Evolutionary conservation across 148 eudicot genomes (phyloP).

Genomic region (Selenicereus undatus): DNA sequence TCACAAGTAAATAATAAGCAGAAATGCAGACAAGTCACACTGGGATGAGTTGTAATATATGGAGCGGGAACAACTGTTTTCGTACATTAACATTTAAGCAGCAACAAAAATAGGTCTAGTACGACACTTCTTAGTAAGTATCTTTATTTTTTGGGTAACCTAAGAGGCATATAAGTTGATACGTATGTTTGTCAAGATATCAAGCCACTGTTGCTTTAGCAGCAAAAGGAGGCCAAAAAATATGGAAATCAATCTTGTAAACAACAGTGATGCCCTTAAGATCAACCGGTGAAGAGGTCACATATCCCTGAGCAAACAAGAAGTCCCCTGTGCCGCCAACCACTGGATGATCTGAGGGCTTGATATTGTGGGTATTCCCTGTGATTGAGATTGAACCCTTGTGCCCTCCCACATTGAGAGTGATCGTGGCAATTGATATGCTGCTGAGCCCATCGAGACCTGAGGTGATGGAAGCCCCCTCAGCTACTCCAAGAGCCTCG

Average conservation of each 20-base stretch:
- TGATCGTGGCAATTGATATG: background rate
- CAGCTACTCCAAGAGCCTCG: background rate
- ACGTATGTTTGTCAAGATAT: background rate
- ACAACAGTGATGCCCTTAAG: background rate
- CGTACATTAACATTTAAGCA: too few species aligned
- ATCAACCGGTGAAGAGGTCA: slow-evolving; percentile 2
- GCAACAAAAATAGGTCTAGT: too few species aligned
- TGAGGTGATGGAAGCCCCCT: background rate
- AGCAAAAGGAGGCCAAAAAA: slow-evolving; percentile 11
- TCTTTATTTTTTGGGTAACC: background rate
- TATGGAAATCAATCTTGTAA: background rate
- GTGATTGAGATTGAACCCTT: slow-evolving; percentile 1
- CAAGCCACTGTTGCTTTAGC: background rate
- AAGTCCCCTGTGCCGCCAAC: slow-evolving; percentile 2
- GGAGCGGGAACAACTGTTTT: too few species aligned
- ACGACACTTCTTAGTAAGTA: background rate
- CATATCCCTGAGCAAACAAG: slow-evolving; percentile 10
- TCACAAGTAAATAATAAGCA: too few species aligned
- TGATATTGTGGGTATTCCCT: background rate
- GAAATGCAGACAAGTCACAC: too few species aligned
- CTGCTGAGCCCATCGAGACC: slow-evolving; percentile 2
- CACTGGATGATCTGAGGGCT: slow-evolving; percentile 1
- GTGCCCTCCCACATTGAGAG: background rate
- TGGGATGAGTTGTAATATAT: too few species aligned
- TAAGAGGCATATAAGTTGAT: background rate